These are phyloP conservation scores for Phytophthora vignae DNA, from an alignment of 352 stramenopile species.

Conservation along the genomic window DNA sequence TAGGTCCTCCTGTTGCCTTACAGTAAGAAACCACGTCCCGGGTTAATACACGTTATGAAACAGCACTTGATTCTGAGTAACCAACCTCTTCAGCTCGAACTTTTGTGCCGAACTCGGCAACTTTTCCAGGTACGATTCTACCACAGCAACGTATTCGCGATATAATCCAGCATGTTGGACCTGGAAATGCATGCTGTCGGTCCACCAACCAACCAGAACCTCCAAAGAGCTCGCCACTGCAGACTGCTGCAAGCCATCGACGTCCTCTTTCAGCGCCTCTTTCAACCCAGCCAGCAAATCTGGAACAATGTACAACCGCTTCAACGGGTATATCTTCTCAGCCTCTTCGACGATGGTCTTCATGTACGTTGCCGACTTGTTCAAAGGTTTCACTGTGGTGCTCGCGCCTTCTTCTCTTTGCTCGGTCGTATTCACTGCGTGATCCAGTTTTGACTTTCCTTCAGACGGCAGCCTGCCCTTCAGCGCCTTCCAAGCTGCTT, in stretches of 20 bases:
- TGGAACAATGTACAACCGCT: too few relatives aligned
- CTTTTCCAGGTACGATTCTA: not conserved
- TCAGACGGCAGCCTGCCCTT: too few relatives aligned
- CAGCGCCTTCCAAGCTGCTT: too few relatives aligned
- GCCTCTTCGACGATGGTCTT: too few relatives aligned
- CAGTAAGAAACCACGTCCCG: too few relatives aligned
- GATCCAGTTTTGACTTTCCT: too few relatives aligned
- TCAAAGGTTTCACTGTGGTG: too few relatives aligned
- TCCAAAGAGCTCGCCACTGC: slow-evolving; percentile 7
- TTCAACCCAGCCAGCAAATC: not conserved
- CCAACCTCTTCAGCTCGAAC: not conserved
- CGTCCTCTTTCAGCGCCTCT: slow-evolving; percentile 1
- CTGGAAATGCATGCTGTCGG: not conserved
- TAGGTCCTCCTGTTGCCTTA: too few relatives aligned
- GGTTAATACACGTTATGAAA: not conserved
- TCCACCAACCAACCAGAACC: not conserved
- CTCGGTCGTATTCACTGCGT: too few relatives aligned
- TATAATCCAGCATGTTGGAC: slow-evolving; percentile 2
- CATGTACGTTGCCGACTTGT: too few relatives aligned
- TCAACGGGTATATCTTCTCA: too few relatives aligned
- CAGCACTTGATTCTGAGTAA: not conserved
- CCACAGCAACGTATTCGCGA: not conserved
- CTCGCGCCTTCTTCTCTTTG: not conserved
- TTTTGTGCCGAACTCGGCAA: slow-evolving; percentile 4
- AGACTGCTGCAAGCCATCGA: not conserved